Percentiles rank a stretch among this genome's conserved stretches.
These are phyloP conservation scores for Aspergillus japonicus DNA, from an alignment of 2,329 filamentous ascomycete species.

Conservation along the genomic window DNA sequence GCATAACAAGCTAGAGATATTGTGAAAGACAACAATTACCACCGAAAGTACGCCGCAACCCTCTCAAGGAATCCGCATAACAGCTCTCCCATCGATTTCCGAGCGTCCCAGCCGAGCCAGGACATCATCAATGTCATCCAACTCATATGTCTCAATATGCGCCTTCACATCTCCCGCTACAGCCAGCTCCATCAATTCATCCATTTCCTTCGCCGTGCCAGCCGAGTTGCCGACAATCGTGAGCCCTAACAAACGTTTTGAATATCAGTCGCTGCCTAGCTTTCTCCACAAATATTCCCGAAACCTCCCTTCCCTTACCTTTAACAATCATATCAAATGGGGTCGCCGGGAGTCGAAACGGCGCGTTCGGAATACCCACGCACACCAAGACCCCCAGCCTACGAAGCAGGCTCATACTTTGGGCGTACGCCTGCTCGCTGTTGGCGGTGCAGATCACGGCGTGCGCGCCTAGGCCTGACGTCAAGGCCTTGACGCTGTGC, in stretches of 20 bases:
- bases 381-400: slow-evolving; percentile 50
- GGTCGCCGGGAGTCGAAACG: slow-evolving; percentile 46
- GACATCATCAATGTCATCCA: slow-evolving; percentile 36
- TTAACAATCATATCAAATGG: slow-evolving; percentile 50
- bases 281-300: background rate
- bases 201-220: slow-evolving; percentile 47
- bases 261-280: slow-evolving; percentile 8
- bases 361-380: slow-evolving; percentile 46
- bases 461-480: slow-evolving; percentile 46
- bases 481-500: slow-evolving; percentile 40
- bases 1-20: too few relatives aligned
- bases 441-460: slow-evolving; percentile 50
- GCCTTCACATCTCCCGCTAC: slow-evolving; percentile 43
- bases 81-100: slow-evolving; percentile 40
- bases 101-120: slow-evolving; percentile 36
- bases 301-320: slow-evolving; percentile 25
- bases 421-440: slow-evolving; percentile 45
- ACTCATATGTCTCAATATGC: slow-evolving; percentile 37
- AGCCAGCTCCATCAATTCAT: slow-evolving; percentile 46
- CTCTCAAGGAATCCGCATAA: slow-evolving; percentile 34
- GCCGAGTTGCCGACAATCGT: slow-evolving; percentile 50
- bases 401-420: slow-evolving; percentile 46
- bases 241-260: slow-evolving; percentile 29
- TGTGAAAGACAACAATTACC: too few relatives aligned
- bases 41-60: background rate